Evolutionary conservation across 139 green algal species (phyloP).

Genomic region (Chlorella sorokiniana): DNA sequence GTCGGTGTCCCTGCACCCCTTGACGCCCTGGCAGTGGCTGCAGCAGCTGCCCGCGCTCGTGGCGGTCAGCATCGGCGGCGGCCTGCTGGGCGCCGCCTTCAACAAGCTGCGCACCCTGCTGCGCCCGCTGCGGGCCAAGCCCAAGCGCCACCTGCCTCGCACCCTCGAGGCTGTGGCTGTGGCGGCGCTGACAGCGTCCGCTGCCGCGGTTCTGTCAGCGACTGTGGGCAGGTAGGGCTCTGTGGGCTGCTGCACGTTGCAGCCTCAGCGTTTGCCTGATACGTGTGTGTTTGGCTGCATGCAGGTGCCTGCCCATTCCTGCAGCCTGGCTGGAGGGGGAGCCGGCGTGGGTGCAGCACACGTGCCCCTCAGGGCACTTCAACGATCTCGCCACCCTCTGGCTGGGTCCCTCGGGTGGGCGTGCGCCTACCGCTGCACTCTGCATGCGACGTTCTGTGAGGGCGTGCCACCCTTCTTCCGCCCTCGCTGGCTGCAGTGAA

Average conservation of each 20-base stretch:
- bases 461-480: too few relatives aligned
- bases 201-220: constrained; percentile 3
- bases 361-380: constrained; percentile 58
- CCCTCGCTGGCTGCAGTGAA: constrained; percentile 64
- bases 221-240: constrained; percentile 41
- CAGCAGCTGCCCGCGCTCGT: constrained; percentile 77
- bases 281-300: background rate
- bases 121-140: background rate
- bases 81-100: constrained; percentile 80
- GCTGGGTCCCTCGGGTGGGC: constrained; percentile 52
- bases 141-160: background rate
- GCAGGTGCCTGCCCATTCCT: constrained; percentile 18
- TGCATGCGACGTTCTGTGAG: background rate
- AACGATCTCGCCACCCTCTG: constrained; percentile 89
- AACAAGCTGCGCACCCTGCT: constrained; percentile 58
- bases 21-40: constrained; percentile 5
- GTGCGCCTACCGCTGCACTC: background rate
- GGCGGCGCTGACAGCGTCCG: constrained; percentile 1
- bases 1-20: background rate
- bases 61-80: constrained; percentile 62
- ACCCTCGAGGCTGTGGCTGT: background rate
- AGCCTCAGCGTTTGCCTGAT: background rate
- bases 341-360: constrained; percentile 7
- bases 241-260: constrained; percentile 3
- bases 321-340: background rate